Evolutionary conservation across 164 flowering plant genomes (phyloP), one percentile per base, ranked within the genome.

Genomic region (Nymphaea colorata): DNA sequence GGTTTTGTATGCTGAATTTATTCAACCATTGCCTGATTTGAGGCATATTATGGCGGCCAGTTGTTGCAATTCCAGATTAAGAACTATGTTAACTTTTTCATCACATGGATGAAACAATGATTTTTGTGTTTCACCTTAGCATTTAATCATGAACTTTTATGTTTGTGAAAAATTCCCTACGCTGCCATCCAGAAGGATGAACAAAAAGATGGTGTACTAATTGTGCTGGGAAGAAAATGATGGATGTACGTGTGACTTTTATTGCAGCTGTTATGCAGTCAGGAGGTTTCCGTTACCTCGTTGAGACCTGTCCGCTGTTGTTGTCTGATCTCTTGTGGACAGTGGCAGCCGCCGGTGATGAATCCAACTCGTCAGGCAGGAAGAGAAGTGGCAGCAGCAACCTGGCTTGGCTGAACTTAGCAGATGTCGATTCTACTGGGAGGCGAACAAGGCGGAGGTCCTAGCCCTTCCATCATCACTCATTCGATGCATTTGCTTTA

Each of bases 231-330:
- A 51, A 15, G 8, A 10, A 51, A 10, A 4, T 47, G 55, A 6
- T 47, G 36, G 36, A 25, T 25, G 36, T 25, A 25, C 36, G 36
- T 0, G 1, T 47, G 3, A 47, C 6, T 47, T 51, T 10, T 61
- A 8, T 61, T 61, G 64, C 82, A 91, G 97, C 64, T 69, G 84
- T 91, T 57, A 87, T 91, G 95, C 87, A 85, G 74, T 82, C 94
- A 0, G 97, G 88, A 69, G 97, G 93, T 42, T 91, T 80, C 73
- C 76, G 62, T 64, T 78, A 88, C 71, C 77, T 91, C 79, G 86
- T 87, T 76, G 86, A 86, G 81, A 79, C 84, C 64, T 84, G 86
- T 66, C 90, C 90, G 2, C 73, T 83, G 0, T 67, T 91, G 67
- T 69, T 89, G 71, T 81, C 87, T 17, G 90, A 89, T 77, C 76